Base-by-base conservation (phyloP, 148 eudicot species). In the Diospyros lotus region DNA sequence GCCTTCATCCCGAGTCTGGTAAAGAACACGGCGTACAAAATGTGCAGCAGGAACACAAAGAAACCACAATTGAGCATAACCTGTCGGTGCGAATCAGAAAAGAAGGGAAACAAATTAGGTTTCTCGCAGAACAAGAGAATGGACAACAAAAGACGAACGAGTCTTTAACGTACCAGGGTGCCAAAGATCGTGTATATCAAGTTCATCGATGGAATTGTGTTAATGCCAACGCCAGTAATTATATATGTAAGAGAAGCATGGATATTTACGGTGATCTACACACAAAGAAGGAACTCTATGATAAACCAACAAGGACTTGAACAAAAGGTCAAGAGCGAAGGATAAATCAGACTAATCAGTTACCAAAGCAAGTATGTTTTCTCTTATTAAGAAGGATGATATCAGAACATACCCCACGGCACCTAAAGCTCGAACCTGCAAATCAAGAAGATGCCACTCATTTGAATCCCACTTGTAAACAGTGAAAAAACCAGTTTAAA, bases 331-430 rank as follows among this genome's bases (percentile, higher is more conserved):
- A 4, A 50, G 46, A 63, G 4, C 41, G 69, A 63, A 69, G 66
- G 70, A 65, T 56, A 12, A 48, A 69, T 72, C 39, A 43, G 70
- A 65, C 52, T 9, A 48, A 69, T 72, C 39, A 43, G 43, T 83
- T 89, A 93, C 98, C 98, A 94, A 78, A 62, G 88, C 91, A 69
- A 94, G 96, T 66, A 94, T 92, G 84, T 94, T 94, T 73, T 94
- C 98, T 78, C 88, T 86, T 66, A 94, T 92, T 79, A 94, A 85
- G 85, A 89, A 94, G 4, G 98, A 94, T 46, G 91, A 84, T 70
- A 89, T 80, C 71, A 92, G 62, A 80, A 92, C 96, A 83, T 89
- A 90, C 10, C 96, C 92, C 39, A 87, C 38, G 63, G 97, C 94
- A 63, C 98, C 97, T 51, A 82, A 44, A 52, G 97, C 96, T 72